Base-by-base conservation (phyloP, 805 yeast genomes). In the Wickerhamomyces hampshirensis region DNA sequence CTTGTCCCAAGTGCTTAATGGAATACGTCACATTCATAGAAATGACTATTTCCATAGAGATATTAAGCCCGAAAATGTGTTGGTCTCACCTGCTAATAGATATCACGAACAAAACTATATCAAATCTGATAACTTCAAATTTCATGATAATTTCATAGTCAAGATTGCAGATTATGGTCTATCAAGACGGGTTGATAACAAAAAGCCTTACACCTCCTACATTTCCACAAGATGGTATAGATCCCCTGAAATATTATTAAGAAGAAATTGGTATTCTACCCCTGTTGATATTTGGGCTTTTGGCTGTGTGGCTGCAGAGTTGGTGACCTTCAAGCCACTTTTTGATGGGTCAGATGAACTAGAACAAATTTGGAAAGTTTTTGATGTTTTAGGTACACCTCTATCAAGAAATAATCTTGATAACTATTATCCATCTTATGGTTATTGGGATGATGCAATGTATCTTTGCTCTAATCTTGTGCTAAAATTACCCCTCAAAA, bases 61-160 rank as follows among this genome's bases (percentile, higher is more conserved):
- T 65, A 71, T 91, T 33, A 91, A 91, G 59, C 98, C 98, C 0
- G 97, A 91, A 53, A 91, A 91, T 59, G 81, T 91, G 18, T 70
- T 91, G 47, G 75, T 89, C 5, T 68, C 79, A 26, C 76, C 80
- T 16, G 61, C 81, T 5, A 58, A 62, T 27, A 68, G 68, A 33
- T 82, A 71, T 50, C 81, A 73, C 55, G 58, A 60, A 56, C 56
- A 63, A 44, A 47, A 51, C 9, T 57, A 58, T 44, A 34, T 59
- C 12, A 17, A 28, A 15, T 35, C 43, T 2, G 34, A 37, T 5
- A 39, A 43, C 1, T 54, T 52, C 10, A 47, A 49, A 18, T 47
- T 46, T 33, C 42, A 50, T 13, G 65, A 63, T 31, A 64, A 57
- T 38, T 84, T 78, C 48, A 71, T 83, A 12, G 73, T 84, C 8